Percentiles rank a stretch among this genome's conserved stretches.
Evolutionary conservation across 2,329 filamentous ascomycete species (phyloP).

Genomic region (Saccharata proteae): DNA sequence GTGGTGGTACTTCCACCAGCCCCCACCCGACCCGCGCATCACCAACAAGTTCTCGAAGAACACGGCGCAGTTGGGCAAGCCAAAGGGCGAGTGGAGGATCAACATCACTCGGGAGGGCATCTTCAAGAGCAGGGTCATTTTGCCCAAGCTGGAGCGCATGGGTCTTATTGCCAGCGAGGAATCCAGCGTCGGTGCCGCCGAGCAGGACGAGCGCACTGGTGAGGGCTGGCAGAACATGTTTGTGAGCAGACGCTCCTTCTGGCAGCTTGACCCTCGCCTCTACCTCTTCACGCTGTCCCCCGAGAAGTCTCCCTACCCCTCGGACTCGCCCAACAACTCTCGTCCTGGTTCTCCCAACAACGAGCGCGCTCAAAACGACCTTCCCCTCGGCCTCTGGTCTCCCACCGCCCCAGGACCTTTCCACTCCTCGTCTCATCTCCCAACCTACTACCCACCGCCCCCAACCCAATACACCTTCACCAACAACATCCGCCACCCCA

Average conservation of each 20-base stretch:
- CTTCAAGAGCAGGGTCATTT: slow-evolving; percentile 66
- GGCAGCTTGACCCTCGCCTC: slow-evolving; percentile 78
- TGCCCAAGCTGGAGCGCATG: slow-evolving; percentile 90
- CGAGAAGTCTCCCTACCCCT: slow-evolving; percentile 35
- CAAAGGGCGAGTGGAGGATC: slow-evolving; percentile 77
- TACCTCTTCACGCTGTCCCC: slow-evolving; percentile 80
- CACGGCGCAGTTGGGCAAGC: slow-evolving; percentile 56
- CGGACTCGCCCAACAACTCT: slow-evolving; percentile 38
- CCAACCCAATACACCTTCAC: slow-evolving; percentile 73
- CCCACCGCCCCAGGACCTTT: slow-evolving; percentile 52
- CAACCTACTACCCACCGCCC: slow-evolving; percentile 79
- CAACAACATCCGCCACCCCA: slow-evolving; percentile 68
- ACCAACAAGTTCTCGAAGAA: slow-evolving; percentile 49
- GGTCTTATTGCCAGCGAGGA: slow-evolving; percentile 68
- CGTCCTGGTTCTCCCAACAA: slow-evolving; percentile 36
- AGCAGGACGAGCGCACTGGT: slow-evolving; percentile 47
- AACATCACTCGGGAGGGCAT: slow-evolving; percentile 80
- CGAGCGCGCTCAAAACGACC: slow-evolving; percentile 16
- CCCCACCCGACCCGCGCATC: slow-evolving; percentile 54
- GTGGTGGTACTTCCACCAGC: slow-evolving; percentile 96
- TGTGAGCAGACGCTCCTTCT: slow-evolving; percentile 68
- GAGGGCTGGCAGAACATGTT: slow-evolving; percentile 72
- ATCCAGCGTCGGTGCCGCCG: slow-evolving; percentile 59
- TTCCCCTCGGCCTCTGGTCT: slow-evolving; percentile 24
- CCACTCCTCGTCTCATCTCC: slow-evolving; percentile 69